These are phyloP conservation scores for Herpetomonas tarakana DNA, from an alignment of 208 protist genomes.

Conservation along the genomic window DNA sequence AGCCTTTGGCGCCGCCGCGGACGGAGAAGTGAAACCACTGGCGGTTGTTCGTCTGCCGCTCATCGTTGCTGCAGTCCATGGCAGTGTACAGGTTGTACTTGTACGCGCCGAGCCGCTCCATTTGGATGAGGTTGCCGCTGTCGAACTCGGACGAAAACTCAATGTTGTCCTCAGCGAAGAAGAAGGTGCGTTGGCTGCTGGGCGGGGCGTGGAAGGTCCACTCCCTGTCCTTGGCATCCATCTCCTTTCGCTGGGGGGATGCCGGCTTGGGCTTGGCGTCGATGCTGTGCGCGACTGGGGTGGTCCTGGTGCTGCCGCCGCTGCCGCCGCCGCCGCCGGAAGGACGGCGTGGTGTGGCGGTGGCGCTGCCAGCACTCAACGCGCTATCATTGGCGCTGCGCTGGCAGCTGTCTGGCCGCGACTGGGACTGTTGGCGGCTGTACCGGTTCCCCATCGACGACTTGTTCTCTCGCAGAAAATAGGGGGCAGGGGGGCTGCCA, in stretches of 20 bases:
- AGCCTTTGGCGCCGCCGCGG: slow-evolving; percentile 58
- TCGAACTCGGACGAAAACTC: slow-evolving; percentile 90
- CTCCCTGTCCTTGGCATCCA: slow-evolving; percentile 33
- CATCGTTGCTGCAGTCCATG: slow-evolving; percentile 83
- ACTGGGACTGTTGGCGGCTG: too few species aligned
- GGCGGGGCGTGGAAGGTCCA: slow-evolving; percentile 72
- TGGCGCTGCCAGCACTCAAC: too few species aligned
- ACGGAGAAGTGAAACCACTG: slow-evolving; percentile 94
- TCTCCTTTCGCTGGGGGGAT: not conserved
- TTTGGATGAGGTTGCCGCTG: slow-evolving; percentile 88
- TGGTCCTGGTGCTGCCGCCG: not conserved
- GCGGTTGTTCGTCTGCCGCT: slow-evolving; percentile 82
- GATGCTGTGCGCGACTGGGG: not conserved
- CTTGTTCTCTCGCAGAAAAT: too few species aligned
- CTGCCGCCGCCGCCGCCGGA: not conserved
- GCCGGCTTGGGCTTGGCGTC: not conserved
- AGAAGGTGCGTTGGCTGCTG: slow-evolving; percentile 86
- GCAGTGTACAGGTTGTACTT: slow-evolving; percentile 76
- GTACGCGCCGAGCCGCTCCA: slow-evolving; percentile 66
- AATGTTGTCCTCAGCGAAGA: slow-evolving; percentile 81
- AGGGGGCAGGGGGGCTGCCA: too few species aligned
- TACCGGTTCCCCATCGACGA: too few species aligned
- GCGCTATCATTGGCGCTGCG: too few species aligned
- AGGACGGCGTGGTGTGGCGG: not conserved
- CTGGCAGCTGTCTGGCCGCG: too few species aligned